Base-by-base conservation (phyloP, 2,329 filamentous ascomycete genomes). In the Westerdykella aurantiaca region DNA sequence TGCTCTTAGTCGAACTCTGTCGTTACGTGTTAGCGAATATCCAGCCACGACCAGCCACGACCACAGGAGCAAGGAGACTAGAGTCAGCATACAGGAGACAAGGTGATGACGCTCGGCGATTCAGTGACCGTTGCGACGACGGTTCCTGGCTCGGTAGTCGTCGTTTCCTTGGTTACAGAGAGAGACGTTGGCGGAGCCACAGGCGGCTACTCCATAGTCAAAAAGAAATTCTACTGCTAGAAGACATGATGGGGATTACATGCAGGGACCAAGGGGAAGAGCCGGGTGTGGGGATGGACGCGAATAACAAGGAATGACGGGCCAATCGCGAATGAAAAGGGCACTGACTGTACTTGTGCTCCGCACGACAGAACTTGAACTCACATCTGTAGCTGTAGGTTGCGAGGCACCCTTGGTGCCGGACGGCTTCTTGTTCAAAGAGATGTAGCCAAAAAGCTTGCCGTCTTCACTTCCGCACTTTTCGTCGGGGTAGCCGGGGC, bases 401-500 rank as follows among this genome's bases (percentile, higher is more conserved):
- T 56, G 44, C 37, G 60, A 57, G 42, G 59, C 64, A 39, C 69
- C 71, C 39, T 64, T 64, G 3, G 83, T 87, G 33, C 83, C 83
- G 5, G 79, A 78, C 3, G 83, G 77, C 12, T 69, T 45, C 23
- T 69, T 71, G 33, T 55, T 54, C 42, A 63, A 48, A 33, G 72
- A 56, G 43, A 90, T 73, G 61, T 91, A 91, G 39, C 81, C 83
- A 56, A 71, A 91, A 3, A 82, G 57, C 38, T 70, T 72, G 25
- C 72, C 51, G 37, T 62, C 57, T 37, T 57, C 52, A 31, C 78
- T 80, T 47, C 86, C 86, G 57, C 86, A 91, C 10, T 71, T 66
- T 50, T 90, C 84, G 1, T 41, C 29, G 0, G 79, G 79, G 58
- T 77, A 91, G n/a, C 85, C 86, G 7, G 85, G 84, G 54, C 86